A percentile compares a stretch with the other conserved stretches of the same genome.
Evolutionary conservation across 2,329 filamentous ascomycete species (phyloP).

Genomic region (Ophiostoma angusticollis): DNA sequence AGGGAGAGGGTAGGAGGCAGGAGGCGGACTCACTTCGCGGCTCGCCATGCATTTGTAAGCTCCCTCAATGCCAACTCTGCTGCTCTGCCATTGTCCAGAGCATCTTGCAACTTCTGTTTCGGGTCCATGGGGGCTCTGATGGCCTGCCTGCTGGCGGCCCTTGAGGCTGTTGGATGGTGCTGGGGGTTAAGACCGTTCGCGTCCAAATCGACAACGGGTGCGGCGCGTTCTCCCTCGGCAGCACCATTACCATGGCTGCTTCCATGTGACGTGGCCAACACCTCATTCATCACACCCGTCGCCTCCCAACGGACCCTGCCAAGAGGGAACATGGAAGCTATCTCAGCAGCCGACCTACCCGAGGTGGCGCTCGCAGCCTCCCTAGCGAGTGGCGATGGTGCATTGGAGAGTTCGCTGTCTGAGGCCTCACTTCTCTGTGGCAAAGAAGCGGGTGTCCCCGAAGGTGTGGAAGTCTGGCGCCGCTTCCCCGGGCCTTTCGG

Average conservation of each 20-base stretch:
- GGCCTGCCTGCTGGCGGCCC: slow-evolving; percentile 36
- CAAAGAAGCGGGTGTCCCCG: slow-evolving; percentile 33
- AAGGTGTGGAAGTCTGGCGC: slow-evolving; percentile 49
- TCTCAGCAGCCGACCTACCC: slow-evolving; percentile 33
- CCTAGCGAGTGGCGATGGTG: slow-evolving; percentile 25
- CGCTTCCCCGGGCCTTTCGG: slow-evolving; percentile 52
- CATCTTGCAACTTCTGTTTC: slow-evolving; percentile 52
- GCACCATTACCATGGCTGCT: slow-evolving; percentile 21
- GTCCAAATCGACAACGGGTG: neutral
- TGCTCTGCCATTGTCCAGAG: slow-evolving; percentile 66
- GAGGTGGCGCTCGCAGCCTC: slow-evolving; percentile 31
- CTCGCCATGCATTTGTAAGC: slow-evolving; percentile 65
- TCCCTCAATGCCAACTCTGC: slow-evolving; percentile 77
- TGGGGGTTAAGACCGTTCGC: slow-evolving; percentile 19
- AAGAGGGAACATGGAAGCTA: slow-evolving; percentile 30
- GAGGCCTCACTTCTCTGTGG: slow-evolving; percentile 28
- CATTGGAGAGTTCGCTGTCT: slow-evolving; percentile 25
- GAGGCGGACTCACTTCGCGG: slow-evolving; percentile 54
- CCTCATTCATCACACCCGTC: slow-evolving; percentile 67
- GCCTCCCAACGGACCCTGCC: slow-evolving; percentile 57
- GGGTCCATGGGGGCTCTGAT: slow-evolving; percentile 50
- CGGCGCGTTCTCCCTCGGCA: neutral
- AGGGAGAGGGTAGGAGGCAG: neutral
- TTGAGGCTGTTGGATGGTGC: slow-evolving; percentile 26
- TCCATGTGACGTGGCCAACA: slow-evolving; percentile 38